phyloP scores from a whole-genome alignment of 2,329 filamentous ascomycete species.

The Chaetomiaceae sp. region DNA sequence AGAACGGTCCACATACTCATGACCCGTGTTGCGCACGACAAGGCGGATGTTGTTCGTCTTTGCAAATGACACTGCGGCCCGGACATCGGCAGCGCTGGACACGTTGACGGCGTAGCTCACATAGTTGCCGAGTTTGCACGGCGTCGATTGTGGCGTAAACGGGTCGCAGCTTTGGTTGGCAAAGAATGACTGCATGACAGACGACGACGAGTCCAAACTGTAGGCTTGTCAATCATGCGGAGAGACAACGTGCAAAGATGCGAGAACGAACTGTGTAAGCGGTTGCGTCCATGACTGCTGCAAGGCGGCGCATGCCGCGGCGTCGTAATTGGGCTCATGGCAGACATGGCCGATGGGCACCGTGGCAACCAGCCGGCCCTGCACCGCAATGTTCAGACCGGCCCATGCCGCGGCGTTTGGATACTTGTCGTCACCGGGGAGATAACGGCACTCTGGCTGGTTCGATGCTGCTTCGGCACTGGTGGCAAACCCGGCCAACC shows the following conservation, averaged over 20 bases:
- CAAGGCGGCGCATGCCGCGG: slow-evolving; percentile 39
- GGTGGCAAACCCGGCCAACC: too few relatives aligned
- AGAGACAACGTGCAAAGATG: background rate
- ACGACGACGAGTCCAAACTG: slow-evolving; percentile 14
- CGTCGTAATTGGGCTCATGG: slow-evolving; percentile 41
- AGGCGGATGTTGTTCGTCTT: slow-evolving; percentile 43
- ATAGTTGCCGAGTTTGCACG: slow-evolving; percentile 43
- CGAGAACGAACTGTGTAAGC: slow-evolving; percentile 37
- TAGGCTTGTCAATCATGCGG: background rate
- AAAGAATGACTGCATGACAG: slow-evolving; percentile 35
- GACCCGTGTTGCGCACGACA: slow-evolving; percentile 48
- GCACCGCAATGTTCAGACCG: slow-evolving; percentile 43
- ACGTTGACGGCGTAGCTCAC: slow-evolving; percentile 37
- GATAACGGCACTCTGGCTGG: slow-evolving; percentile 20
- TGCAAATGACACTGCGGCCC: slow-evolving; percentile 41
- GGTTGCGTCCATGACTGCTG: slow-evolving; percentile 41
- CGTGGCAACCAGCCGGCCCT: slow-evolving; percentile 44
- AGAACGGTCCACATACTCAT: slow-evolving; percentile 37
- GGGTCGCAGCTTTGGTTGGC: slow-evolving; percentile 39
- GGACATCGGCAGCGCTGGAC: slow-evolving; percentile 30
- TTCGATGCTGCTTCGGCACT: background rate
- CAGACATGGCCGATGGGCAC: slow-evolving; percentile 38
- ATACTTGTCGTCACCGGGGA: slow-evolving; percentile 48
- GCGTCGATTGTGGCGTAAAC: slow-evolving; percentile 29
- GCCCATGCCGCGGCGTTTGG: slow-evolving; percentile 40